Evolutionary conservation across 345 rosid species (phyloP).

Genomic region (Dovyalis caffra): DNA sequence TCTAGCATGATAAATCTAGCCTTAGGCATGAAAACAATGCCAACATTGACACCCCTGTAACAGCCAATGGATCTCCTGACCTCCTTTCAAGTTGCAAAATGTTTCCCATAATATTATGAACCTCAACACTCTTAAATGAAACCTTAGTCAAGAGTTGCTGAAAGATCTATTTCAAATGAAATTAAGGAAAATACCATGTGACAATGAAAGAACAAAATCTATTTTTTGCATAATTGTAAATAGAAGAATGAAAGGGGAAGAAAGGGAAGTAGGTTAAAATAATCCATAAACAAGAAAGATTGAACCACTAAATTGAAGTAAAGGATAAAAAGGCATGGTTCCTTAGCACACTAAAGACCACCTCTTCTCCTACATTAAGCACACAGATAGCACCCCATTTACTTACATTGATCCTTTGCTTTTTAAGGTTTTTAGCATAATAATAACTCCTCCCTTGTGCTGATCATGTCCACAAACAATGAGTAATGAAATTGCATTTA

Average conservation of each 20-base stretch:
- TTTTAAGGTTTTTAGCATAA: slow-evolving; percentile 64
- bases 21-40: slow-evolving; percentile 62
- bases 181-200: slow-evolving; percentile 40
- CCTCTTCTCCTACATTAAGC: slow-evolving; percentile 78
- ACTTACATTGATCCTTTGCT: slow-evolving; percentile 66
- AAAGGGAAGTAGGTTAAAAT: not conserved
- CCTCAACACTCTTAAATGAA: slow-evolving; percentile 52
- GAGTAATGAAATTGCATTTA: slow-evolving; percentile 60
- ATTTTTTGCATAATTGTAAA: slow-evolving; percentile 4
- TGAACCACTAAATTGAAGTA: slow-evolving; percentile 10
- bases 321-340: slow-evolving; percentile 89
- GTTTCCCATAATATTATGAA: slow-evolving; percentile 50
- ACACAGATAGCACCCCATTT: slow-evolving; percentile 44
- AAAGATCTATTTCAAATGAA: slow-evolving; percentile 51
- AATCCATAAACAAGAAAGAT: slow-evolving; percentile 11
- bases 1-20: slow-evolving; percentile 58
- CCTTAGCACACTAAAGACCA: slow-evolving; percentile 56
- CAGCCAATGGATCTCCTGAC: slow-evolving; percentile 71
- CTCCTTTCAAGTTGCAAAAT: slow-evolving; percentile 54
- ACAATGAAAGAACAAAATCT: not conserved
- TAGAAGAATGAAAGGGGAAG: not conserved
- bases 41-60: slow-evolving; percentile 71
- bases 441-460: slow-evolving; percentile 57
- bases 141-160: slow-evolving; percentile 56
- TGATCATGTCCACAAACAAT: slow-evolving; percentile 79